phyloP scores from a whole-genome alignment of 1,284 basidiomycete species.

The Nidula niveotomentosa region DNA sequence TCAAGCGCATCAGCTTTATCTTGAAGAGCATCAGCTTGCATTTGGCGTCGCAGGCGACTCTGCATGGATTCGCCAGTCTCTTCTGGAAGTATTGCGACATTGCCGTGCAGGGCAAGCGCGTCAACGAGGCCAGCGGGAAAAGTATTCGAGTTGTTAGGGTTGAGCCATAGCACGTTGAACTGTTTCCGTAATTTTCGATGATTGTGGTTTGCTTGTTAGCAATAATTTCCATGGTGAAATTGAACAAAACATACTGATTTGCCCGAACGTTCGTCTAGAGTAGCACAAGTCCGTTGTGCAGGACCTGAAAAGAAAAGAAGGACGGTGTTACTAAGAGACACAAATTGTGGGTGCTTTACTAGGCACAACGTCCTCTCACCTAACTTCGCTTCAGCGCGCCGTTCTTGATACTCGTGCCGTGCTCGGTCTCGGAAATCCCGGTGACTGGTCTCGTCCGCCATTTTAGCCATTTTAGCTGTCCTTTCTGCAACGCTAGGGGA shows the following conservation, averaged over 20 bases:
- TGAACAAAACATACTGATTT: conserved; percentile 44
- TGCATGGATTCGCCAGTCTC: conserved; percentile 34
- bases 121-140: conserved; percentile 68
- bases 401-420: conserved; percentile 70
- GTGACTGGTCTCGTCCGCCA: conserved; percentile 57
- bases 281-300: conserved; percentile 69
- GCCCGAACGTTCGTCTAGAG: conserved; percentile 70
- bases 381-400: conserved; percentile 67
- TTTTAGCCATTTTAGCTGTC: conserved; percentile 72
- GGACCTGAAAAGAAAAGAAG: conserved; percentile 31
- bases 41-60: conserved; percentile 59
- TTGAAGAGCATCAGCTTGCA: conserved; percentile 67
- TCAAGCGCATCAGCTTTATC: not conserved
- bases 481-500: conserved; percentile 64
- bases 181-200: conserved; percentile 21
- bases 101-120: conserved; percentile 44
- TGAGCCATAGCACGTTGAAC: conserved; percentile 81
- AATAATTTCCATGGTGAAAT: conserved; percentile 2
- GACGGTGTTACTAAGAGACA: conserved; percentile 2
- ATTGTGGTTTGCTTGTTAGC: not conserved
- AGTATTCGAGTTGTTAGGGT: conserved; percentile 59
- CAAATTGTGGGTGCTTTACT: too few species aligned
- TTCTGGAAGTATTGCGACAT: conserved; percentile 20
- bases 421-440: conserved; percentile 66
- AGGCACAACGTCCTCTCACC: conserved; percentile 20